Evolutionary conservation across 2,329 filamentous ascomycete species (phyloP).

Genomic region (Triangularia setosa): DNA sequence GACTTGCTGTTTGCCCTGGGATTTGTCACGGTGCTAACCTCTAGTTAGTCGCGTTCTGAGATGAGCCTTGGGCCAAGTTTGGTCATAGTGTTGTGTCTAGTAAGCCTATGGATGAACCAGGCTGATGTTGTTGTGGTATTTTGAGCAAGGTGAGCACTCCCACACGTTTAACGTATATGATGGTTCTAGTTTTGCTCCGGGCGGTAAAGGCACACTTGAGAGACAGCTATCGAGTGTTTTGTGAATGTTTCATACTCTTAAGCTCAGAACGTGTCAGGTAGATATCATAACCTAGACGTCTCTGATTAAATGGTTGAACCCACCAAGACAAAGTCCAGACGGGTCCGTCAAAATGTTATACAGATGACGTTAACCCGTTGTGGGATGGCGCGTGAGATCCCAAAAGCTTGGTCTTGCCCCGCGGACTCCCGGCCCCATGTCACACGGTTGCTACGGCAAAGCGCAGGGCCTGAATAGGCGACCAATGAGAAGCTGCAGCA

Average conservation of each 20-base stretch:
- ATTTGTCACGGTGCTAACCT: not conserved
- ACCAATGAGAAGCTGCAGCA: not conserved
- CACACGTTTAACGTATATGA: too few species aligned
- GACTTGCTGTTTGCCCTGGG: too few species aligned
- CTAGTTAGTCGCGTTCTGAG: not conserved
- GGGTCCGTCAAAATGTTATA: not conserved
- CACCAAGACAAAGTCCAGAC: not conserved
- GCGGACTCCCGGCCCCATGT: not conserved
- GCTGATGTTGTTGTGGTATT: too few species aligned
- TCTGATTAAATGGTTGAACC: not conserved
- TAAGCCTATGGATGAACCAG: too few species aligned
- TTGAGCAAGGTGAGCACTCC: too few species aligned
- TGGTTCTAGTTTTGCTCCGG: too few species aligned
- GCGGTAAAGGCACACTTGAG: too few species aligned
- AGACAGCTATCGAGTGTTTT: not conserved
- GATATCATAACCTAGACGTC: too few species aligned
- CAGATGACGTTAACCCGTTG: not conserved
- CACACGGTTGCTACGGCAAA: not conserved
- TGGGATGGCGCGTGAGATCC: not conserved
- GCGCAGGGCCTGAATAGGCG: not conserved
- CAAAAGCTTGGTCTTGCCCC: not conserved
- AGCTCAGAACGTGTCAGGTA: not conserved
- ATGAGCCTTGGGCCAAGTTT: too few species aligned
- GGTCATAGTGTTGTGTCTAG: too few species aligned
- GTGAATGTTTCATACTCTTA: not conserved